Conservation (phyloP, 1,284 basidiomycete genomes). For the Moesziomyces sp. region DNA sequence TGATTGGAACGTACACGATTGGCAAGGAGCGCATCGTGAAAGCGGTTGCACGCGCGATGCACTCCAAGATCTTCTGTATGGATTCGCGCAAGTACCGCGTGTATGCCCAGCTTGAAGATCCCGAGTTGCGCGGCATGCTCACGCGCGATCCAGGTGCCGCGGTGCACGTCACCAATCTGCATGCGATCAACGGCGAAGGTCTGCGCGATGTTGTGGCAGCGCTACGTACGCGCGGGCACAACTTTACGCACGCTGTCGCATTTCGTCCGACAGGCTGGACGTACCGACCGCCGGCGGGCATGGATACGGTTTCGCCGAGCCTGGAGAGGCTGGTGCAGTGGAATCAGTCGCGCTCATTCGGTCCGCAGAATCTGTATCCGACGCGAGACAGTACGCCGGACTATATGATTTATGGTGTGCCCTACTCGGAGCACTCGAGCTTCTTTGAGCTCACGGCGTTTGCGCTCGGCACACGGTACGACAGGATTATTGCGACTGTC, state of each 20-base stretch:
- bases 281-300: slow-evolving; percentile 77
- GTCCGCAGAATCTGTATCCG: slow-evolving; percentile 76
- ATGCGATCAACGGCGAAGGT: slow-evolving; percentile 80
- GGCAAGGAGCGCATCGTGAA: slow-evolving; percentile 97
- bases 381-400: slow-evolving; percentile 78
- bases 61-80: slow-evolving; percentile 91
- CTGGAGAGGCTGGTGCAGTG: slow-evolving; percentile 71
- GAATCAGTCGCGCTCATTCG: slow-evolving; percentile 77
- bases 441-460: slow-evolving; percentile 78
- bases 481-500: slow-evolving; percentile 91
- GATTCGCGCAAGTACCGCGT: slow-evolving; percentile 68
- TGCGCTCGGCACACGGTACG: slow-evolving; percentile 83
- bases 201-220: slow-evolving; percentile 75
- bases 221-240: slow-evolving; percentile 78
- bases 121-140: slow-evolving; percentile 81
- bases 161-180: slow-evolving; percentile 87
- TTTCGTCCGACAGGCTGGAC: slow-evolving; percentile 96
- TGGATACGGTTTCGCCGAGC: slow-evolving; percentile 68
- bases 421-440: slow-evolving; percentile 90
- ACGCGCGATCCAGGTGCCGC: slow-evolving; percentile 80
- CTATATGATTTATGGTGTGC: slow-evolving; percentile 82
- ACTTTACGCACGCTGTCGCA: slow-evolving; percentile 80
- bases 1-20: slow-evolving; percentile 95
- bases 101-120: slow-evolving; percentile 62
- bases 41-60: slow-evolving; percentile 84